phyloP scores from a whole-genome alignment of 306 rosid species.

The Acmispon strigosus region DNA sequence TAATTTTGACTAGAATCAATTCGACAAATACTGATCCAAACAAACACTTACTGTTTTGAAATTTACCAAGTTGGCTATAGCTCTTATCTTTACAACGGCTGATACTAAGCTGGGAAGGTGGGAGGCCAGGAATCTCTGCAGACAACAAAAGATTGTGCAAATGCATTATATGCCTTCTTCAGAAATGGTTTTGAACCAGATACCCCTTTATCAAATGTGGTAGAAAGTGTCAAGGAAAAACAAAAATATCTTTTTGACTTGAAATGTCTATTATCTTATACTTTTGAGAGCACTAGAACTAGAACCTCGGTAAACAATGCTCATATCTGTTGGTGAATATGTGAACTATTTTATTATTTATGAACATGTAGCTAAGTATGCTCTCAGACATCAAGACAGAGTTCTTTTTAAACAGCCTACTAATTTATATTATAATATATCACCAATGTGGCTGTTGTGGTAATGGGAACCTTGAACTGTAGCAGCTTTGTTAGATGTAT shows the following conservation, averaged over 20 bases:
- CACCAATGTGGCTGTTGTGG: neutral
- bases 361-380: constrained; percentile 7
- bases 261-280: constrained; percentile 11
- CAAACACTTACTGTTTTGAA: neutral
- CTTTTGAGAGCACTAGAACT: neutral
- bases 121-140: constrained; percentile 54
- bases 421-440: neutral
- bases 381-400: constrained; percentile 19
- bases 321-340: constrained; percentile 23
- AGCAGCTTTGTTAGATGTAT: neutral
- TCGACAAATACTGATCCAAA: too few relatives aligned
- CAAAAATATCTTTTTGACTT: constrained; percentile 6
- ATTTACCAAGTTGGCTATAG: constrained; percentile 24
- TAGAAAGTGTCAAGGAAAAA: constrained; percentile 25
- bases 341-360: constrained; percentile 6
- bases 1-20: too few relatives aligned
- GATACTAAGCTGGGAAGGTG: constrained; percentile 33
- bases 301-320: constrained; percentile 16
- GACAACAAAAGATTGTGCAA: constrained; percentile 48
- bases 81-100: too few relatives aligned
- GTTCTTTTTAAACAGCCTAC: constrained; percentile 4
- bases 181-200: constrained; percentile 30
- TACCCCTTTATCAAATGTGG: constrained; percentile 32
- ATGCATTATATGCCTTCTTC: constrained; percentile 21
- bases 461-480: constrained; percentile 23